Conservation (phyloP, 768 basidiomycete genomes). For the Daedaleopsis sinensis region DNA sequence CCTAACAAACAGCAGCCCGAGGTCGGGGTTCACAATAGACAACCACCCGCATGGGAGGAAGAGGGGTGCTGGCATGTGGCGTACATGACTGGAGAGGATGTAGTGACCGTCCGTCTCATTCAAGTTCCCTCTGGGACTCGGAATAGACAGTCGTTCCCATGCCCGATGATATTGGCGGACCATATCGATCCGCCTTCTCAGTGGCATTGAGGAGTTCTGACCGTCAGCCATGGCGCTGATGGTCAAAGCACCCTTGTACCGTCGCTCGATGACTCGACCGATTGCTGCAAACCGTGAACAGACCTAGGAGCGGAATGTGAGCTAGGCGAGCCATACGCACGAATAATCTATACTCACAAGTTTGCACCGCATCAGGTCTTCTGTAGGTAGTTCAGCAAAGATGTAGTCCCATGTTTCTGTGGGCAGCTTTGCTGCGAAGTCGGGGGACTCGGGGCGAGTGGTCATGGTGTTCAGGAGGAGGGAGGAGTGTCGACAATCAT, state of each 20-base stretch:
- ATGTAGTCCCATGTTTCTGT: neutral
- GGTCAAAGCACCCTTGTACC: neutral
- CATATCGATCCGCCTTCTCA: neutral
- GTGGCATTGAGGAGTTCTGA: neutral
- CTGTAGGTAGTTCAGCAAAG: neutral
- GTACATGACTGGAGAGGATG: neutral
- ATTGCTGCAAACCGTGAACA: neutral
- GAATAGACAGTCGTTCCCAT: neutral
- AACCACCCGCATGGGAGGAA: neutral
- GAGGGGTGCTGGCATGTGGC: neutral
- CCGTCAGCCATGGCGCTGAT: neutral
- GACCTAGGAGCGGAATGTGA: neutral
- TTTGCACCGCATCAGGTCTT: neutral
- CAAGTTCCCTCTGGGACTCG: neutral
- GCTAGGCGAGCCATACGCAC: neutral
- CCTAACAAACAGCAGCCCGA: neutral
- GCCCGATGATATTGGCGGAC: neutral
- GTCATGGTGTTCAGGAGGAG: neutral
- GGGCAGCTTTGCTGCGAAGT: neutral
- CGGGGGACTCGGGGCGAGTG: neutral
- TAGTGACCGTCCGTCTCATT: no score
- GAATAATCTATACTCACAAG: neutral
- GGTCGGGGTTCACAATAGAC: neutral
- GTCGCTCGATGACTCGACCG: neutral
- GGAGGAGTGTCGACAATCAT: neutral